Percentiles rank a stretch among this genome's conserved stretches.
phyloP scores from a whole-genome alignment of 2,329 filamentous ascomycete species.

The Epichloe sylvatica region DNA sequence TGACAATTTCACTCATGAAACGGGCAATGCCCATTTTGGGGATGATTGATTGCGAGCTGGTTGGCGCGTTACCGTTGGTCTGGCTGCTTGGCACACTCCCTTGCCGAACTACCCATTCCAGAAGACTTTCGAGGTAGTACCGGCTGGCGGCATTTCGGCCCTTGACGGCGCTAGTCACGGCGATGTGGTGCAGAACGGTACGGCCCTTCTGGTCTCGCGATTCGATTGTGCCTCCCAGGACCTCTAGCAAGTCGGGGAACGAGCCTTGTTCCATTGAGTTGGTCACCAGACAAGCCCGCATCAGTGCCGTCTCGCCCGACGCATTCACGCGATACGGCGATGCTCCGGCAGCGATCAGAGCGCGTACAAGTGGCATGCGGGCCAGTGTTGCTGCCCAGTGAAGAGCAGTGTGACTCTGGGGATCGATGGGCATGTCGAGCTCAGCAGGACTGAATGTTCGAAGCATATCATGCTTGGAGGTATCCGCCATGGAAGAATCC shows the following conservation, averaged over 20 bases:
- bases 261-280: conserved; percentile 87
- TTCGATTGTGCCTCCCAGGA: conserved; percentile 80
- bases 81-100: conserved; percentile 49
- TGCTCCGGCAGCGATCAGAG: conserved; percentile 71
- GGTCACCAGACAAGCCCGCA: conserved; percentile 82
- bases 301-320: conserved; percentile 80
- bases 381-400: conserved; percentile 95
- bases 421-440: conserved; percentile 83
- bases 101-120: conserved; percentile 89
- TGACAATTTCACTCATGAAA: conserved; percentile 96
- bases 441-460: conserved; percentile 63
- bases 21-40: conserved; percentile 74
- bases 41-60: conserved; percentile 26
- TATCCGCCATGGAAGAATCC: conserved; percentile 56
- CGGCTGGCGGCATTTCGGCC: conserved; percentile 81
- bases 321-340: conserved; percentile 80
- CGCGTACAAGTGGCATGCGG: conserved; percentile 65
- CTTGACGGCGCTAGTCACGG: conserved; percentile 88
- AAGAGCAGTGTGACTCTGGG: conserved; percentile 75
- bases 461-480: conserved; percentile 61
- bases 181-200: conserved; percentile 91
- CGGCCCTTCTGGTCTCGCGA: conserved; percentile 77
- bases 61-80: conserved; percentile 21
- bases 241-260: conserved; percentile 80
- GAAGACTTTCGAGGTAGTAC: conserved; percentile 86